These are phyloP conservation scores for Aegilops speltoides DNA, from an alignment of 176 grass and related monocot species.

Conservation along the genomic window DNA sequence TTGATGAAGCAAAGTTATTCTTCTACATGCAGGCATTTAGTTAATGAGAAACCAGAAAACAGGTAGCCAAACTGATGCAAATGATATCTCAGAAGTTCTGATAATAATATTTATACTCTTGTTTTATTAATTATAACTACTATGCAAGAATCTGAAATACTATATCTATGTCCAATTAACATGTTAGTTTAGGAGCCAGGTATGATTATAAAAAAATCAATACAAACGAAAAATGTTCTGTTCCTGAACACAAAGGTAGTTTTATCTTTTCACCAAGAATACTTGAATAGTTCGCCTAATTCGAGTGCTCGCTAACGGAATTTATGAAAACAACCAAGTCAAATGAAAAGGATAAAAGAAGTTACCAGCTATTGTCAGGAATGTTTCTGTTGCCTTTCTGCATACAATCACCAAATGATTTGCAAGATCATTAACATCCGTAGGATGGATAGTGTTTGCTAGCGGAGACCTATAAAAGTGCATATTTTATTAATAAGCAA, in stretches of 20 bases:
- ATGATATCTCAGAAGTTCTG: not conserved
- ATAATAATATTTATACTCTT: not conserved
- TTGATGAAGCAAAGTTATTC: constrained; percentile 13
- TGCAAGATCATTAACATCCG: constrained; percentile 47
- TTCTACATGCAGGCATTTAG: no score
- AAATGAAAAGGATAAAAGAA: not conserved
- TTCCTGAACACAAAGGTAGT: constrained; percentile 8
- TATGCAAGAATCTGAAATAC: not conserved
- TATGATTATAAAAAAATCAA: not conserved
- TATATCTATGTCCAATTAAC: constrained; percentile 11
- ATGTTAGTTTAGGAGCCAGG: not conserved
- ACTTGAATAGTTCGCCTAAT: not conserved
- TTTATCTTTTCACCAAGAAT: constrained; percentile 3
- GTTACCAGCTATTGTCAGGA: constrained; percentile 43
- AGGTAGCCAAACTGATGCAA: not conserved
- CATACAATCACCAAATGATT: constrained; percentile 54
- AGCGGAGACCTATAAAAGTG: constrained; percentile 55
- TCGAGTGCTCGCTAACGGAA: not conserved
- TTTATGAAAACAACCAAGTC: not conserved
- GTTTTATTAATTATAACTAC: not conserved
- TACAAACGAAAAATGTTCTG: not conserved
- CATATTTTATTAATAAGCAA: constrained; percentile 16
- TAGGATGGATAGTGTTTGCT: constrained; percentile 45
- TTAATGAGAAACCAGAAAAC: not conserved
- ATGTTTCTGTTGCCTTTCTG: constrained; percentile 47